phyloP scores from a whole-genome alignment of 192 early-diverging fungal genomes.

The Coemansia sp. region DNA sequence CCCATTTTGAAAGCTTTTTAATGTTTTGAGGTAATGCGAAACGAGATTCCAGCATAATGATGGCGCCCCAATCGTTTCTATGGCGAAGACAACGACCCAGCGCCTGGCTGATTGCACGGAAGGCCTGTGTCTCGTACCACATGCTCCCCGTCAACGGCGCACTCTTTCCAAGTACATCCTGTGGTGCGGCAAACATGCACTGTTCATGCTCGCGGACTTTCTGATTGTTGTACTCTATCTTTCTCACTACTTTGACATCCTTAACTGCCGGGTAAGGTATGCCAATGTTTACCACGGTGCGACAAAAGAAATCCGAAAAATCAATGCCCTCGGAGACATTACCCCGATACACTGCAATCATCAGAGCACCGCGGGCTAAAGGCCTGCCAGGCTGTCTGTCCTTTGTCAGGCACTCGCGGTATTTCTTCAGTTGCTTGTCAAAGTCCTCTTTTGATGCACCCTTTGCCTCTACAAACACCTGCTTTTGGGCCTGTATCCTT shows the following conservation, averaged over 20 bases:
- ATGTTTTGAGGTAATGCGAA: constrained; percentile 27
- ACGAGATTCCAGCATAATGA: constrained; percentile 59
- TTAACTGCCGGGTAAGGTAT: constrained; percentile 55
- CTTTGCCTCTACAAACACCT: constrained; percentile 41
- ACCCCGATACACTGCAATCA: constrained; percentile 55
- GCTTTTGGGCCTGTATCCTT: constrained; percentile 25
- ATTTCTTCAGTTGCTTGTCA: constrained; percentile 35
- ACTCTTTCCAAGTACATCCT: not conserved
- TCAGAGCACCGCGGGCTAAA: constrained; percentile 18
- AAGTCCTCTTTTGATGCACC: constrained; percentile 34
- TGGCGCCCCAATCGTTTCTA: constrained; percentile 55
- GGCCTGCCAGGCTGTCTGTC: not conserved
- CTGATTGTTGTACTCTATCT: constrained; percentile 51
- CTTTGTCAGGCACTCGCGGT: constrained; percentile 25
- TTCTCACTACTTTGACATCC: constrained; percentile 51
- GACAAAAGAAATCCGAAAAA: constrained; percentile 44
- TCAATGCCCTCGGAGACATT: constrained; percentile 53
- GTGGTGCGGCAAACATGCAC: not conserved
- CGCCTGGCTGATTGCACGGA: constrained; percentile 59
- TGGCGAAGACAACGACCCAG: constrained; percentile 60
- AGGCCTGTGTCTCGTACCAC: constrained; percentile 61
- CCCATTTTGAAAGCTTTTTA: constrained; percentile 49
- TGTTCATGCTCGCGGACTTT: too few relatives aligned
- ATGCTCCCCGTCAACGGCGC: constrained; percentile 28
- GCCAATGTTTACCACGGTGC: constrained; percentile 54